Evolutionary conservation across 2,329 filamentous ascomycete species (phyloP), one percentile per base, ranked within the genome.

Genomic region (Davidsoniella virescens): DNA sequence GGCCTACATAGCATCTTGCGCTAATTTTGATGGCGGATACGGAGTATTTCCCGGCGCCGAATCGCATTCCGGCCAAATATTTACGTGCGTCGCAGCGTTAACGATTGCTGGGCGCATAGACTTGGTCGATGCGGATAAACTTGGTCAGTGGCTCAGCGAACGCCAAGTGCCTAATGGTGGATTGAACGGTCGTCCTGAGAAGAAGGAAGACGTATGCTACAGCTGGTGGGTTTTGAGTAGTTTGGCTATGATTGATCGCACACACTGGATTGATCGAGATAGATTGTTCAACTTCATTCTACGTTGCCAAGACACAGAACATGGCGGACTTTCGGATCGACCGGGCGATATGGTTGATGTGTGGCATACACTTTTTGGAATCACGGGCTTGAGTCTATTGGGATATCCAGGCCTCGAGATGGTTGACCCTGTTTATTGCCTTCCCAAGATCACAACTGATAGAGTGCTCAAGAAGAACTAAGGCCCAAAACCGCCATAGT

Each of bases 151-250:
- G 92, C 71, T 98, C 49, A 94, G 87, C 64, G 92, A 98, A 66
- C 76, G 92, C 55, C 92, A 98, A 63, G 71, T 94, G 25, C 76
- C 85, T 8, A 82, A 81, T 44, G 92, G 92, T 26, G 92, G 92
- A 0, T 69, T 98, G 47, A 98, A 98, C 62, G 92, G 92, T 2
- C 76, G 92, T 45, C 92, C 92, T 0, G 92, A 96, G 67, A 98
- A 98, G 70, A 69, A 84, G 55, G 90, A 94, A 62, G 92, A 98
- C 63, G 90, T 94, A 12, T 98, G 92, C 68, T 98, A 98, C 67
- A 94, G 87, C 63, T 98, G 92, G 92, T 98, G 92, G 92, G 92
- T 96, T 42, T 69, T 90, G 60, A 90, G 85, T 61, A 94, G 88
- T 62, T 68, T 98, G 57, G 82, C 84, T 43, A 95, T 96, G 73